These are phyloP conservation scores for Salicornia ramosissima DNA, from an alignment of 148 eudicot species.

Conservation along the genomic window DNA sequence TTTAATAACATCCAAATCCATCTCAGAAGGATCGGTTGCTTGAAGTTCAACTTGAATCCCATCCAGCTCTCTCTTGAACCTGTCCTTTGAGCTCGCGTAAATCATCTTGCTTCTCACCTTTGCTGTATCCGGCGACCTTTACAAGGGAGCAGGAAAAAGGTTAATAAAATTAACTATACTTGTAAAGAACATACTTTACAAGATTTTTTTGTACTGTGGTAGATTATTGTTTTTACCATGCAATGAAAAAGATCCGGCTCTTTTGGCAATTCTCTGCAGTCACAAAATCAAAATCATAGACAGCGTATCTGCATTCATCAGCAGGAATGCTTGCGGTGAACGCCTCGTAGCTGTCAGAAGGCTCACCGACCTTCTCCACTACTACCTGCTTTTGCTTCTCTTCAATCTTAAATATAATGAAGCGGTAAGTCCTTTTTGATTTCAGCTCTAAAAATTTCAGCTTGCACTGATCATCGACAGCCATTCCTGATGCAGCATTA, in stretches of 20 bases:
- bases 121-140: constrained; percentile 78
- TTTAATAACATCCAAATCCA: constrained; percentile 79
- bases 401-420: constrained; percentile 77
- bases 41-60: constrained; percentile 92
- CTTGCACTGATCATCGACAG: constrained; percentile 86
- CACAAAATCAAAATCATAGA: constrained; percentile 76
- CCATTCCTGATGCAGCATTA: constrained; percentile 92
- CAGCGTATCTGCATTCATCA: constrained; percentile 78
- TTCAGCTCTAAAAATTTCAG: constrained; percentile 81
- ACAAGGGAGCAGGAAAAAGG: not conserved
- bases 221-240: constrained; percentile 48
- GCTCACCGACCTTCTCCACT: constrained; percentile 87
- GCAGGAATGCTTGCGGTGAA: constrained; percentile 74
- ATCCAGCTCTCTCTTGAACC: constrained; percentile 19
- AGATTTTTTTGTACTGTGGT: not conserved
- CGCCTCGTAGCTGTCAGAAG: constrained; percentile 60
- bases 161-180: not conserved
- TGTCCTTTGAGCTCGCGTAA: constrained; percentile 39
- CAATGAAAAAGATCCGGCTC: constrained; percentile 90
- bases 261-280: constrained; percentile 80
- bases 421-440: constrained; percentile 74
- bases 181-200: not conserved
- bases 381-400: constrained; percentile 75
- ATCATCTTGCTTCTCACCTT: constrained; percentile 90
- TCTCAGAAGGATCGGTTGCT: constrained; percentile 87